A percentile compares a stretch with the other conserved stretches of the same genome.
These are phyloP conservation scores for Lactifluus piperatus DNA, from an alignment of 768 basidiomycete genomes.

Conservation along the genomic window DNA sequence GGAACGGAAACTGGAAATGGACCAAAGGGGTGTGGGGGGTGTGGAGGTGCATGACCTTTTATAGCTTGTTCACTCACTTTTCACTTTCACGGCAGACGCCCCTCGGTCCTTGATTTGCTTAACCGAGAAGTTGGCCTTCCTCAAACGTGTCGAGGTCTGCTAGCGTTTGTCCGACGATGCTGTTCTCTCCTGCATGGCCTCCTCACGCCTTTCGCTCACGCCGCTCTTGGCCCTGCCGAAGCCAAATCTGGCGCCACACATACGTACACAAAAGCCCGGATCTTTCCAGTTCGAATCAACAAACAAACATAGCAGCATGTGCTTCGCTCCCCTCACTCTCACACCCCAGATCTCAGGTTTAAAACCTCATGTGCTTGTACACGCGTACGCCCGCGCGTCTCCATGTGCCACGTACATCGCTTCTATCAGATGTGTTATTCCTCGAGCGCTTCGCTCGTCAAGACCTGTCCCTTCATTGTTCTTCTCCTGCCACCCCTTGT, in stretches of 20 bases:
- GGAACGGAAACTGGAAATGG: background rate
- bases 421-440: conserved; percentile 17
- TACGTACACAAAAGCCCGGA: conserved; percentile 7
- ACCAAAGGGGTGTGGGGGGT: conserved; percentile 1
- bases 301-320: background rate
- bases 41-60: conserved; percentile 1
- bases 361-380: conserved; percentile 16
- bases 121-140: conserved; percentile 5
- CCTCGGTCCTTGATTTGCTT: background rate
- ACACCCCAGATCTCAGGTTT: conserved; percentile 6
- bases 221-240: background rate
- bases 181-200: background rate
- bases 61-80: background rate
- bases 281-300: conserved; percentile 11
- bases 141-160: background rate
- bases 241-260: conserved; percentile 3
- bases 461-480: background rate
- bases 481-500: background rate
- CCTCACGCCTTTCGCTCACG: background rate
- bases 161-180: too few relatives aligned
- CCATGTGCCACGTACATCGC: conserved; percentile 13
- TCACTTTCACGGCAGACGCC: background rate
- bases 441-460: conserved; percentile 16
- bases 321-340: background rate
- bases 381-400: conserved; percentile 13